Conservation (phyloP, 192 early-diverging fungal genomes). For the Phycomyces blakesleeanus region DNA sequence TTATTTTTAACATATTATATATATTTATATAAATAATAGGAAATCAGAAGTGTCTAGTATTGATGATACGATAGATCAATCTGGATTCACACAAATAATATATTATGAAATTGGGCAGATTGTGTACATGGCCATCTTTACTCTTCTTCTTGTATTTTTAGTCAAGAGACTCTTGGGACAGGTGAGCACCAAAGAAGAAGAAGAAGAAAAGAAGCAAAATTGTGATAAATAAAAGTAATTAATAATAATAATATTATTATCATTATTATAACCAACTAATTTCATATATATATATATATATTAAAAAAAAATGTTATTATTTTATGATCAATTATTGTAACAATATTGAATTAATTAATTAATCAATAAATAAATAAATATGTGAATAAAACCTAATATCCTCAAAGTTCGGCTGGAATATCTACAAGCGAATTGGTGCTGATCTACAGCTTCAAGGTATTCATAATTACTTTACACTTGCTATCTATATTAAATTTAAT, state of each 20-base stretch:
- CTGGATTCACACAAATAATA: not conserved
- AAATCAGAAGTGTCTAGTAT: not conserved
- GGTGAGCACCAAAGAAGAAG: not conserved
- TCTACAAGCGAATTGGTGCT: constrained; percentile 16
- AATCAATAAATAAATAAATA: too few species aligned
- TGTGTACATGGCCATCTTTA: not conserved
- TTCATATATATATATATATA: too few species aligned
- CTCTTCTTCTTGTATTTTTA: not conserved
- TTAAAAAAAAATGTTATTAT: too few species aligned
- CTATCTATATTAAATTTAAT: too few species aligned
- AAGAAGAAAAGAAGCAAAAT: too few species aligned
- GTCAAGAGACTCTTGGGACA: constrained; percentile 1
- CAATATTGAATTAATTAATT: too few species aligned
- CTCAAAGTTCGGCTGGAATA: constrained; percentile 14
- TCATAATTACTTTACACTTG: not conserved
- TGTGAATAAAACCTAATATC: not conserved
- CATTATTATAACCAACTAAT: too few species aligned
- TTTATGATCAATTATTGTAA: too few species aligned
- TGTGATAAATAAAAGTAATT: too few species aligned
- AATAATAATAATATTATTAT: too few species aligned
- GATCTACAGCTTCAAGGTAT: constrained; percentile 9
- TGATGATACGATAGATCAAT: not conserved
- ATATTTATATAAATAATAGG: too few species aligned
- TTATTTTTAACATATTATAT: too few species aligned
- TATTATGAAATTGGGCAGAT: constrained; percentile 8